Conservation (phyloP, 2,329 filamentous ascomycete species). For the Fusarium sp. region DNA sequence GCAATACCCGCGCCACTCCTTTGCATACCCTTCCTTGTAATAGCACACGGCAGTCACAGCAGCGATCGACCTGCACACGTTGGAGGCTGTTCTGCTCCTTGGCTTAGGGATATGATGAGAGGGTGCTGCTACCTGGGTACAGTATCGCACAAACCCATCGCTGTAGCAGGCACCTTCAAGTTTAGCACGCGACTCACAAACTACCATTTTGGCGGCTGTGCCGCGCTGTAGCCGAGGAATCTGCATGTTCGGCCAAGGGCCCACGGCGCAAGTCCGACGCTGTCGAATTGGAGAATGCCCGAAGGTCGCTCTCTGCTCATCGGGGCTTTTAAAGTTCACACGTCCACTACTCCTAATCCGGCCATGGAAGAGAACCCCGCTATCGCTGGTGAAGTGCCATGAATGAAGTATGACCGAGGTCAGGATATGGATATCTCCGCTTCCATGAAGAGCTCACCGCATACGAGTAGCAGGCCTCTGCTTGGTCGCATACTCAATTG, state of each 20-base stretch:
- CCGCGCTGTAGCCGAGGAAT: slow-evolving; percentile 14
- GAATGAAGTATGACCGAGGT: slow-evolving; percentile 19
- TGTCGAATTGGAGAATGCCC: slow-evolving; percentile 16
- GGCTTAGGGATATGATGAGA: too few relatives aligned
- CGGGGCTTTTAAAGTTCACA: slow-evolving; percentile 7
- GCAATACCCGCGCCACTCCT: slow-evolving; percentile 7
- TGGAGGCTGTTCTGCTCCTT: background rate
- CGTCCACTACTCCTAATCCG: slow-evolving; percentile 6
- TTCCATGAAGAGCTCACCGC: background rate
- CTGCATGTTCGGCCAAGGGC: slow-evolving; percentile 3
- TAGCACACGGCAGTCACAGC: background rate
- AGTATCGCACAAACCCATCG: background rate
- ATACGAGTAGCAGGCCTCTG: background rate
- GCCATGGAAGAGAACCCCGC: slow-evolving; percentile 4
- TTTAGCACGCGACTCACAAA: slow-evolving; percentile 6
- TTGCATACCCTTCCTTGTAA: background rate
- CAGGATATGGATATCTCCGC: background rate
- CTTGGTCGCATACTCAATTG: background rate
- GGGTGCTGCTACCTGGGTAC: too few relatives aligned
- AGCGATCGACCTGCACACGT: slow-evolving; percentile 3
- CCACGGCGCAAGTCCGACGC: background rate
- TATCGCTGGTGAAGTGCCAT: slow-evolving; percentile 10
- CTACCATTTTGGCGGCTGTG: slow-evolving; percentile 8
- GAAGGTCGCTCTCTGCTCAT: slow-evolving; percentile 6
- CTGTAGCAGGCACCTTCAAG: background rate